Base-by-base conservation (phyloP, 2,329 filamentous ascomycete genomes). In the Nemania abortiva region DNA sequence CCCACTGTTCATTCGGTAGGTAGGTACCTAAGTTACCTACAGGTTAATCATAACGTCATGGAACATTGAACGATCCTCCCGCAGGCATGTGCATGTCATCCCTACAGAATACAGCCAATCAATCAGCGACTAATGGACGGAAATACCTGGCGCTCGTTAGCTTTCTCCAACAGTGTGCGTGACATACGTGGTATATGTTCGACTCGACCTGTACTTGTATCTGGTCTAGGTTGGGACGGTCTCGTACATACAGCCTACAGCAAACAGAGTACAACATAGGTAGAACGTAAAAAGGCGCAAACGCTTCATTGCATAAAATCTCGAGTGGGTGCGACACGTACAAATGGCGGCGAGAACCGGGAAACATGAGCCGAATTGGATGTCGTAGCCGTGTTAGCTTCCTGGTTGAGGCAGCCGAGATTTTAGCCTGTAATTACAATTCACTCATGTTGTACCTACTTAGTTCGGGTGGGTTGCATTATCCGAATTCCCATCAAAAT, bases 361-460 rank as follows among this genome's bases (percentile, higher is more conserved):
- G 65, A 45, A 60, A n/a, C n/a, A 57, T 66, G 54, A 53, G 62
- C 71, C 74, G 73, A 76, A 74, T 75, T 67, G 72, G 62, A 68
- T 64, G 50, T 31, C 66, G 53, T 37, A 72, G 63, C 57, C 57
- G 58, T 45, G 24, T 39, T 39, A 56, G 59, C 63, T 70, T 71
- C 61, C 57, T 47, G 67, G n/a, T 63, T 60, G 57, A 68, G 69
- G 61, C 69, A 71, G 47, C 74, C 69, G 72, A 70, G 62, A 70
- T 62, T 75, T 76, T 76, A 74, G 74, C 74, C 74, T 74, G 70
- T 74, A 72, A 69, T 67, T 75, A 66, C 70, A 75, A 70, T 20
- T 68, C 34, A 42, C 27, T 22, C 42, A 13, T 11, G 15, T 6
- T 15, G 9, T 34, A 34, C 42, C 42, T 15, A 45, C 42, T 11